These are phyloP conservation scores for Dendryphion nanum DNA, from an alignment of 2,329 filamentous ascomycete genomes.

Conservation along the genomic window DNA sequence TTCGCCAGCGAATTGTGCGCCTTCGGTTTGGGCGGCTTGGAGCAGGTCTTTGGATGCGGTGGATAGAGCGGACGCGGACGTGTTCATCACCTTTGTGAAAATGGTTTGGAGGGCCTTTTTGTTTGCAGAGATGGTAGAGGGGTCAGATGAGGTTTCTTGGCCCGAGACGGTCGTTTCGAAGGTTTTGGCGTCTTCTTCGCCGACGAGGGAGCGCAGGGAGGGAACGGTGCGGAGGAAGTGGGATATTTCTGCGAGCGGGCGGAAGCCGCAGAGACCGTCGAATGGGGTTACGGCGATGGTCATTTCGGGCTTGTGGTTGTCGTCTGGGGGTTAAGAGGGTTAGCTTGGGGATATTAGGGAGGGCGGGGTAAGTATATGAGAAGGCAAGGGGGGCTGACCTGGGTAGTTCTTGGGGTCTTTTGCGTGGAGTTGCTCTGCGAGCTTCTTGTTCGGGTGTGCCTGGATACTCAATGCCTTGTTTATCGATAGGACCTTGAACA, in stretches of 20 bases:
- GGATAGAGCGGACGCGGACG: constrained; percentile 64
- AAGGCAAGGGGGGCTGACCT: constrained; percentile 43
- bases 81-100: constrained; percentile 80
- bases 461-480: constrained; percentile 96
- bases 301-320: constrained; percentile 99
- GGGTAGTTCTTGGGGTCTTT: constrained; percentile 92
- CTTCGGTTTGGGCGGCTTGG: constrained; percentile 65
- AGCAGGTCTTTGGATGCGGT: constrained; percentile 68
- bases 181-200: constrained; percentile 46
- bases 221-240: constrained; percentile 74
- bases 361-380: neutral
- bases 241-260: constrained; percentile 79
- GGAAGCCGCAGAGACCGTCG: constrained; percentile 93
- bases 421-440: constrained; percentile 83
- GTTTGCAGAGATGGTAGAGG: constrained; percentile 54
- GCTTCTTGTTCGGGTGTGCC: constrained; percentile 92
- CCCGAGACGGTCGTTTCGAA: constrained; percentile 52
- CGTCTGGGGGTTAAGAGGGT: constrained; percentile 50
- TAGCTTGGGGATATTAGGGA: neutral
- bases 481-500: constrained; percentile 97
- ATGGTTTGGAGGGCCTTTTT: constrained; percentile 74
- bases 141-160: constrained; percentile 49
- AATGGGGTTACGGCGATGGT: constrained; percentile 96
- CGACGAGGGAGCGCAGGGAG: constrained; percentile 47
- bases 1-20: constrained; percentile 70